A percentile compares a stretch with the other conserved stretches of the same genome.
Conservation (phyloP, 176 grass and related monocot species). For the Carex parvula region DNA sequence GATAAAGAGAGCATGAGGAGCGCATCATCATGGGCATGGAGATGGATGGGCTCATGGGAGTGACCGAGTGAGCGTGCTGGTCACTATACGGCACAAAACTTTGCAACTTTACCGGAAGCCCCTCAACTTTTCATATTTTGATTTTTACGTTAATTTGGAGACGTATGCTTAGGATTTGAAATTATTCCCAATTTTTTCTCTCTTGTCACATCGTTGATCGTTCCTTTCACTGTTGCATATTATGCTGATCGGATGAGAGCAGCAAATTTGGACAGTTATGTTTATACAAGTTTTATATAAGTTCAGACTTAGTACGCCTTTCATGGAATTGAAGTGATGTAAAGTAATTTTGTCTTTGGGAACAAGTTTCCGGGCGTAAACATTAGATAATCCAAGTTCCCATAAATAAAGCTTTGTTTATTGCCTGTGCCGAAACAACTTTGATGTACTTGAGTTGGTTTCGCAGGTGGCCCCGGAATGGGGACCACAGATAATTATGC, state of each 20-base stretch:
- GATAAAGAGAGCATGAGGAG: slow-evolving; percentile 16
- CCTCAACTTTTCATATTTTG: not conserved
- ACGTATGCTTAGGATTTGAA: not conserved
- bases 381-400: not conserved
- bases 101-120: not conserved
- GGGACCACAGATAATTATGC: not conserved
- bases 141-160: not conserved
- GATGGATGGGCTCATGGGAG: not conserved
- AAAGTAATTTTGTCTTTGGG: not conserved
- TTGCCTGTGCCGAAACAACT: not conserved
- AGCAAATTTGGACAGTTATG: too few relatives aligned
- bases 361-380: not conserved
- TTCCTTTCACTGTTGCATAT: not conserved
- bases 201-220: not conserved
- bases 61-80: slow-evolving; percentile 14
- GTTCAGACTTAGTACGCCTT: too few relatives aligned
- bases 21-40: slow-evolving; percentile 21
- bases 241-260: not conserved
- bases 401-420: not conserved
- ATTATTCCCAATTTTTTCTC: not conserved
- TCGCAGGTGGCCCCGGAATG: not conserved
- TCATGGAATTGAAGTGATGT: not conserved
- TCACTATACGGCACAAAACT: not conserved
- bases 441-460: not conserved
- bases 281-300: too few relatives aligned